Conservation (phyloP, 495 filamentous ascomycete species). For the Aspergillus ellipticus region DNA sequence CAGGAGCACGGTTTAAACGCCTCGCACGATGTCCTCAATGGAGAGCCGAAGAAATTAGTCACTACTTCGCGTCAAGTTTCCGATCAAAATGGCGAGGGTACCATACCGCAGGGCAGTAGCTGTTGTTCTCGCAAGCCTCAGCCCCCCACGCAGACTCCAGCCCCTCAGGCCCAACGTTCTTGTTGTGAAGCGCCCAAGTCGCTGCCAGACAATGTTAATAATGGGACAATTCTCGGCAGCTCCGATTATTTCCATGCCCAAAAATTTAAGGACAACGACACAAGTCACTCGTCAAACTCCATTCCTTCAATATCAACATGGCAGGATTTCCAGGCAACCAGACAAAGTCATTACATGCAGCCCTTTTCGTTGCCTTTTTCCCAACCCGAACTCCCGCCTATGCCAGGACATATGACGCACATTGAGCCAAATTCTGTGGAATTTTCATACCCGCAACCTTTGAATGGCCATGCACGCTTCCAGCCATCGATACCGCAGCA, state of each 20-base stretch:
- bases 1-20: slow-evolving; percentile 1
- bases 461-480: slow-evolving; percentile 17
- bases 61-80: not conserved
- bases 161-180: slow-evolving; percentile 19
- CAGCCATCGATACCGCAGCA: slow-evolving; percentile 17
- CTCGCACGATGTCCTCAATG: slow-evolving; percentile 2
- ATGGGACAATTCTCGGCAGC: not conserved
- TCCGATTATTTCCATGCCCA: not conserved
- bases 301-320: slow-evolving; percentile 19
- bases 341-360: slow-evolving; percentile 14
- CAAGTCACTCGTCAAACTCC: slow-evolving; percentile 18
- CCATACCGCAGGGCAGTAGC: slow-evolving; percentile 12
- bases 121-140: slow-evolving; percentile 32
- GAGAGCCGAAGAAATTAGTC: not conserved
- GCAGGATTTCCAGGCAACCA: slow-evolving; percentile 20
- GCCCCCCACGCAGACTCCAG: slow-evolving; percentile 3
- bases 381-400: slow-evolving; percentile 5
- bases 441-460: slow-evolving; percentile 12
- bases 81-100: slow-evolving; percentile 1
- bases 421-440: slow-evolving; percentile 6
- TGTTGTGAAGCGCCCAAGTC: slow-evolving; percentile 29
- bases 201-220: not conserved
- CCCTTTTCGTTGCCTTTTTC: slow-evolving; percentile 16
- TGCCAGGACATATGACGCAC: slow-evolving; percentile 16
- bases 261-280: not conserved